Percentiles rank a stretch among this genome's conserved stretches.
Conservation (phyloP, 257 asterid genomes). For the Nicotiana paniculata region DNA sequence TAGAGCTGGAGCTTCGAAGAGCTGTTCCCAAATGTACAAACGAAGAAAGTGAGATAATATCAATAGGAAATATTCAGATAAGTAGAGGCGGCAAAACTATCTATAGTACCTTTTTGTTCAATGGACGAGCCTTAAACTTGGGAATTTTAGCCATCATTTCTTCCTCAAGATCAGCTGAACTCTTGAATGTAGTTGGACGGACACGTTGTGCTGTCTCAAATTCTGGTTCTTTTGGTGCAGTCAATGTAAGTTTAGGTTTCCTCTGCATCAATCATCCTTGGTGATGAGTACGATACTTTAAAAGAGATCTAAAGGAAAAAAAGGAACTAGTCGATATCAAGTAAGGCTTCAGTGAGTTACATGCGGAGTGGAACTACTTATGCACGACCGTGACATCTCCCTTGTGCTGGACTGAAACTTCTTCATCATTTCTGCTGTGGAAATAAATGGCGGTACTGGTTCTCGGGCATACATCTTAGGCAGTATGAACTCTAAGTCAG, state of each 20-base stretch:
- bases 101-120: slow-evolving; percentile 65
- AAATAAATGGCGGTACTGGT: slow-evolving; percentile 67
- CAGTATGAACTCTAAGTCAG: neutral
- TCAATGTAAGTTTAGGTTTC: slow-evolving; percentile 69
- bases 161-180: slow-evolving; percentile 86
- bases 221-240: slow-evolving; percentile 92
- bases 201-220: slow-evolving; percentile 82
- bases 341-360: slow-evolving; percentile 20
- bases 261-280: slow-evolving; percentile 22
- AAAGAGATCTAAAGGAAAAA: neutral
- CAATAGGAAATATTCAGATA: neutral
- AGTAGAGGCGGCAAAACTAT: neutral
- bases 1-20: slow-evolving; percentile 58
- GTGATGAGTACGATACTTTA: neutral
- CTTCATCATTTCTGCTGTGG: slow-evolving; percentile 85
- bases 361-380: slow-evolving; percentile 40
- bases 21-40: slow-evolving; percentile 27
- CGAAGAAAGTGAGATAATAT: neutral
- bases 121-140: slow-evolving; percentile 83
- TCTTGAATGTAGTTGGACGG: slow-evolving; percentile 62
- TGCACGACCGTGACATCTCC: slow-evolving; percentile 39
- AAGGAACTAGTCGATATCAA: neutral
- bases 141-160: slow-evolving; percentile 95
- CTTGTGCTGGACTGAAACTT: slow-evolving; percentile 82
- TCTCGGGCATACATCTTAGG: slow-evolving; percentile 70